phyloP scores from a whole-genome alignment of 768 basidiomycete genomes.

The Boletus reticuloceps region DNA sequence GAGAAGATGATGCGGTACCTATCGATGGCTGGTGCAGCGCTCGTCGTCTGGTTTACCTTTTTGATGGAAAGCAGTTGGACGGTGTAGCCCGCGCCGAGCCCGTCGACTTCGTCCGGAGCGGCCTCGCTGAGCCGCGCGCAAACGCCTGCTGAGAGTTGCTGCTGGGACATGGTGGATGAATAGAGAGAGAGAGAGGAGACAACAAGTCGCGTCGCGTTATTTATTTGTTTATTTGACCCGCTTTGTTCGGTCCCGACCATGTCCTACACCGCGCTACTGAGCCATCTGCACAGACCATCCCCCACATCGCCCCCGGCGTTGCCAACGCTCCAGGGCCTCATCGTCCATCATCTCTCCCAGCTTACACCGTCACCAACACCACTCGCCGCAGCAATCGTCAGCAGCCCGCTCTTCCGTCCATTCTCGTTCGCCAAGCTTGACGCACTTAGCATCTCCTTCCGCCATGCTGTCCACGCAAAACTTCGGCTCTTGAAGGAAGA shows the following conservation, averaged over 20 bases:
- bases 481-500: slow-evolving; percentile 23
- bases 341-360: slow-evolving; percentile 28
- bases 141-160: slow-evolving; percentile 51
- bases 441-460: slow-evolving; percentile 27
- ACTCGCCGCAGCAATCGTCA: slow-evolving; percentile 31
- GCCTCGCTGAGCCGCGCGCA: slow-evolving; percentile 49
- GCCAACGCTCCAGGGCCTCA: slow-evolving; percentile 24
- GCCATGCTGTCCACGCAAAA: slow-evolving; percentile 32
- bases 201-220: slow-evolving; percentile 19
- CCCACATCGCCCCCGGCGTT: slow-evolving; percentile 9
- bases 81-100: slow-evolving; percentile 39
- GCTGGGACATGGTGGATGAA: slow-evolving; percentile 38
- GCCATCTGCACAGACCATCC: slow-evolving; percentile 27
- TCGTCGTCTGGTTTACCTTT: slow-evolving; percentile 49
- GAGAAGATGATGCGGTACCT: slow-evolving; percentile 83
- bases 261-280: slow-evolving; percentile 26
- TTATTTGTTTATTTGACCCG: background rate
- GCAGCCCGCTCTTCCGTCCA: slow-evolving; percentile 29
- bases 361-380: slow-evolving; percentile 31
- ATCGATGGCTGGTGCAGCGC: slow-evolving; percentile 40
- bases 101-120: slow-evolving; percentile 27
- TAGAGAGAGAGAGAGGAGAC: background rate
- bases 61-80: slow-evolving; percentile 86
- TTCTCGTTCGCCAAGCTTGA: slow-evolving; percentile 30
- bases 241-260: slow-evolving; percentile 12